phyloP scores from a whole-genome alignment of 306 rosid species.

The Gleditsia sinensis region DNA sequence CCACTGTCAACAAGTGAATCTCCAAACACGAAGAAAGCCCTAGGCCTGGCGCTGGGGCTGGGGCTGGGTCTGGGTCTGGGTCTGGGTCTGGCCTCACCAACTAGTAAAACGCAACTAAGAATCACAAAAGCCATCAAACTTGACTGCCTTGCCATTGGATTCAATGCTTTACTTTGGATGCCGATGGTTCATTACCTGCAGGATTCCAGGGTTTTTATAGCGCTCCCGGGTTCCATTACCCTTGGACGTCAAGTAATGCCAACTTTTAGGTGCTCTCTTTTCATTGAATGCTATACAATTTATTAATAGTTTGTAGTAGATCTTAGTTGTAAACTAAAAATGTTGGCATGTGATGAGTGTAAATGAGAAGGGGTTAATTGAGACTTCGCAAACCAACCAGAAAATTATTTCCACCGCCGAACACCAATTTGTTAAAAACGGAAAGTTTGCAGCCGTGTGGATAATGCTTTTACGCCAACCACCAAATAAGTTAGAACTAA shows the following conservation, averaged over 20 bases:
- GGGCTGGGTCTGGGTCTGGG: neutral
- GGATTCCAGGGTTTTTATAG: constrained; percentile 39
- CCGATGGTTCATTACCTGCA: neutral
- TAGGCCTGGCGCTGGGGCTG: neutral
- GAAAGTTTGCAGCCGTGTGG: too few relatives aligned
- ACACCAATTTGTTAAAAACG: neutral
- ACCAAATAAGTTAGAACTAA: neutral
- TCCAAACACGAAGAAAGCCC: constrained; percentile 71
- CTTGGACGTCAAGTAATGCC: too few relatives aligned
- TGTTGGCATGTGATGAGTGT: constrained; percentile 7
- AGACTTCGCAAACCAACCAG: neutral
- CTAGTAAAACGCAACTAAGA: constrained; percentile 3
- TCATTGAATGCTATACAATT: neutral
- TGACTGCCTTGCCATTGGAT: constrained; percentile 17
- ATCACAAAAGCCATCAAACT: neutral
- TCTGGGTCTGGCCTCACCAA: constrained; percentile 22
- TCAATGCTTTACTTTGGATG: constrained; percentile 23
- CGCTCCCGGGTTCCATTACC: neutral
- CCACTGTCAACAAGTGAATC: constrained; percentile 74
- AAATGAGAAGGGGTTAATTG: neutral
- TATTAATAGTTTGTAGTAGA: neutral
- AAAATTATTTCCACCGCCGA: constrained; percentile 7
- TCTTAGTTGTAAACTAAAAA: neutral
- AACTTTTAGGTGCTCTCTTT: constrained; percentile 1
- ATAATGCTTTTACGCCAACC: neutral